These are phyloP conservation scores for Botrytis byssoidea DNA, from an alignment of 2,329 filamentous ascomycete genomes.

Conservation along the genomic window DNA sequence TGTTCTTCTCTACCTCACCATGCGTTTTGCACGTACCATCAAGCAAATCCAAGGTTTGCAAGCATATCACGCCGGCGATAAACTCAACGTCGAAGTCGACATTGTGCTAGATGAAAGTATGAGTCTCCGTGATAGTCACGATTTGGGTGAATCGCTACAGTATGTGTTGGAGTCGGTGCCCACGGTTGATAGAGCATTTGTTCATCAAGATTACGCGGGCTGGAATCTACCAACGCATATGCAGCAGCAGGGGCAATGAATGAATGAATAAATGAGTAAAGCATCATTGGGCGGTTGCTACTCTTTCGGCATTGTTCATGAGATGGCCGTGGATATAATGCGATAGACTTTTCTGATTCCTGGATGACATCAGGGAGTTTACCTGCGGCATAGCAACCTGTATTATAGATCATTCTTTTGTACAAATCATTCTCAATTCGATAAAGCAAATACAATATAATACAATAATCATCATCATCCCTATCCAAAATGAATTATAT, in stretches of 20 bases:
- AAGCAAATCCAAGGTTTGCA: constrained; percentile 54
- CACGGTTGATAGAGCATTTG: constrained; percentile 43
- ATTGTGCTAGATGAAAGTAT: constrained; percentile 55
- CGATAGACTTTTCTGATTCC: background rate
- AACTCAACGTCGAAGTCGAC: constrained; percentile 62
- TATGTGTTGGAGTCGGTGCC: constrained; percentile 56
- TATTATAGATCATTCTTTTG: background rate
- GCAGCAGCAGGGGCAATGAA: constrained; percentile 37
- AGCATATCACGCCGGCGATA: constrained; percentile 62
- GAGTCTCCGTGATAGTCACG: constrained; percentile 53
- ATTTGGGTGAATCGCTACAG: constrained; percentile 62
- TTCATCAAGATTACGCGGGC: constrained; percentile 43
- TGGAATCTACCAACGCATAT: constrained; percentile 41
- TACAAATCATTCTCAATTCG: background rate
- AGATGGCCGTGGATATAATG: background rate
- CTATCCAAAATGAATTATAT: background rate
- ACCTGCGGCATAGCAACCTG: background rate
- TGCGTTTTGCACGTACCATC: constrained; percentile 54
- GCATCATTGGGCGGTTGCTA: background rate
- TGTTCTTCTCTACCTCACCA: constrained; percentile 60
- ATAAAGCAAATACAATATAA: background rate
- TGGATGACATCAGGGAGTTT: background rate
- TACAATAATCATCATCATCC: background rate
- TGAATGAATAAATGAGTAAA: background rate
- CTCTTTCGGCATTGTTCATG: no score